Percentiles rank a stretch among this genome's conserved stretches.
Evolutionary conservation across 179 eudicot genomes (phyloP).

Genomic region (Heliamphora pulchella): DNA sequence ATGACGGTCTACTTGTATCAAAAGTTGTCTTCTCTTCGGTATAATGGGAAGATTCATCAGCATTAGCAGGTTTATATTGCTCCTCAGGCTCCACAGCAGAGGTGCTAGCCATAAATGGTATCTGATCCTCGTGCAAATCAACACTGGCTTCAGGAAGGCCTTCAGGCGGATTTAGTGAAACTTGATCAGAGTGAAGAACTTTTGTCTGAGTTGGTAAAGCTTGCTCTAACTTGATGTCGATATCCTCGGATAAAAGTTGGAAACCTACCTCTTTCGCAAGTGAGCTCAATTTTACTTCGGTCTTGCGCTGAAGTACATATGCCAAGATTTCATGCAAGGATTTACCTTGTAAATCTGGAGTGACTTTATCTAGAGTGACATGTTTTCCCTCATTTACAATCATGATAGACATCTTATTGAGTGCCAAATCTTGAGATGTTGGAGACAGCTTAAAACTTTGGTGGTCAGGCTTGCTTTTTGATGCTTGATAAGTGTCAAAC

Average conservation of each 20-base stretch:
- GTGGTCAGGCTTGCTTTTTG: conserved; percentile 25
- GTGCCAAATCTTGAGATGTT: conserved; percentile 30
- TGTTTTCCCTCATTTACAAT: conserved; percentile 54
- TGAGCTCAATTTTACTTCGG: conserved; percentile 53
- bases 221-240: conserved; percentile 47
- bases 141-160: conserved; percentile 21
- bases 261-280: conserved; percentile 86
- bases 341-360: conserved; percentile 40
- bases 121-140: conserved; percentile 24
- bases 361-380: conserved; percentile 35
- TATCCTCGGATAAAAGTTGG: conserved; percentile 76
- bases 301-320: conserved; percentile 44
- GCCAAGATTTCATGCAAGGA: conserved; percentile 70
- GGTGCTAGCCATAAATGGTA: conserved; percentile 15
- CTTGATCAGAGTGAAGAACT: conserved; percentile 25
- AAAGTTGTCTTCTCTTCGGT: conserved; percentile 20
- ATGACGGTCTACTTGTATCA: conserved; percentile 19
- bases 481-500: conserved; percentile 29
- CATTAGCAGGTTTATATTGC: conserved; percentile 21
- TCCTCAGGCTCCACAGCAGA: conserved; percentile 20
- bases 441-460: conserved; percentile 33
- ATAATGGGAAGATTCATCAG: conserved; percentile 22
- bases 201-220: conserved; percentile 29
- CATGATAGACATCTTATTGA: conserved; percentile 54
- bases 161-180: conserved; percentile 25